phyloP scores from a whole-genome alignment of 2,329 filamentous ascomycete genomes.

The Chaetomiaceae sp. region DNA sequence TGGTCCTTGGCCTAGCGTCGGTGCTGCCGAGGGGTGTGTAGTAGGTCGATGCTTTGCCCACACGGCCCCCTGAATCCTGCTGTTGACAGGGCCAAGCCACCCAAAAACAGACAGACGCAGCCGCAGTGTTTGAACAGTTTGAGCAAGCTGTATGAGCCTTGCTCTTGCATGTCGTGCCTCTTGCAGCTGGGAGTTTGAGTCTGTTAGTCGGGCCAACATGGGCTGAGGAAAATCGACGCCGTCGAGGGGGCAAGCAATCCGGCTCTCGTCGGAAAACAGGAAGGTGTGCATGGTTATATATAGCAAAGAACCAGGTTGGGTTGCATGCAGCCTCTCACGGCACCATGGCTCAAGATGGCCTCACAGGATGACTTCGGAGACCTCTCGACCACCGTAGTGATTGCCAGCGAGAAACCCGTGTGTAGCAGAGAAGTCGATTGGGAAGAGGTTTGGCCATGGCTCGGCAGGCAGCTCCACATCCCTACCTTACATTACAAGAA shows the following conservation, averaged over 20 bases:
- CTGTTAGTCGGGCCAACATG: not conserved
- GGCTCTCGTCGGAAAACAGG: too few relatives aligned
- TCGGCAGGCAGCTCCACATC: too few relatives aligned
- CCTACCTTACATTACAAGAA: too few relatives aligned
- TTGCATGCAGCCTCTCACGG: not conserved
- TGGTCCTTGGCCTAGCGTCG: not conserved
- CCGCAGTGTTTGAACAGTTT: too few relatives aligned
- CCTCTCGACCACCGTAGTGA: too few relatives aligned
- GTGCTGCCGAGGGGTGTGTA: not conserved
- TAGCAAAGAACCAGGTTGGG: not conserved
- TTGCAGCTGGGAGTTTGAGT: not conserved
- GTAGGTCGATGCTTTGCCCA: not conserved
- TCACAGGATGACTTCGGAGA: too few relatives aligned
- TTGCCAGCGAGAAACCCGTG: too few relatives aligned
- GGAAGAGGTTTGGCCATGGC: too few relatives aligned
- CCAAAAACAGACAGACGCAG: too few relatives aligned
- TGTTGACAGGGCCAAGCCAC: not conserved
- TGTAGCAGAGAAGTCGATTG: too few relatives aligned
- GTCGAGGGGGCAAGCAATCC: too few relatives aligned
- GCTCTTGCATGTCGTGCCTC: slow-evolving; percentile 8
- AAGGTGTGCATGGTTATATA: too few relatives aligned
- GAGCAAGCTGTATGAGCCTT: not conserved
- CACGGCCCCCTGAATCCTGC: slow-evolving; percentile 4
- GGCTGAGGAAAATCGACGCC: not conserved
- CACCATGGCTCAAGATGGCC: not conserved